A percentile compares a stretch with the other conserved stretches of the same genome.
phyloP scores from a whole-genome alignment of 306 rosid species.

The Morella rubra region DNA sequence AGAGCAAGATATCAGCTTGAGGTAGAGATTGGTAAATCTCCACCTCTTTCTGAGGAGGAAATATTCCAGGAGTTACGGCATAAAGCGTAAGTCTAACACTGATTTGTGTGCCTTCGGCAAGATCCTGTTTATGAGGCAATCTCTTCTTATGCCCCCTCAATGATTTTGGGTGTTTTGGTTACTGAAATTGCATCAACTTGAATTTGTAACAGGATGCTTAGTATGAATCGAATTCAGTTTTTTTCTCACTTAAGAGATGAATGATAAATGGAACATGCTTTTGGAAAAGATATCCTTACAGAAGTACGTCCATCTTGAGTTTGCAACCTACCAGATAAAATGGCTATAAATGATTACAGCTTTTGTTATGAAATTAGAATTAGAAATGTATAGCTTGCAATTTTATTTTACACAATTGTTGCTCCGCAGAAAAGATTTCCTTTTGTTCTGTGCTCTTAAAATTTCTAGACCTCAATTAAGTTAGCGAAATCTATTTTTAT shows the following conservation, averaged over 20 bases:
- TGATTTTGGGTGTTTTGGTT: slow-evolving; percentile 1
- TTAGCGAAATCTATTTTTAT: slow-evolving; percentile 27
- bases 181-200: not conserved
- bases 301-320: not conserved
- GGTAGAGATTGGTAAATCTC: slow-evolving; percentile 91
- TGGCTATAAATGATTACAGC: not conserved
- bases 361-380: not conserved
- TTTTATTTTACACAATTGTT: not conserved
- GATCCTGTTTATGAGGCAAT: slow-evolving; percentile 25
- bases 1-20: slow-evolving; percentile 73
- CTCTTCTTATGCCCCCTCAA: slow-evolving; percentile 2
- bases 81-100: slow-evolving; percentile 66
- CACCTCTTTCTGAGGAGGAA: slow-evolving; percentile 90
- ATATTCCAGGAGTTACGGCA: slow-evolving; percentile 80
- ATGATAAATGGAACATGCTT: not conserved
- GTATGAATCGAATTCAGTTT: not conserved
- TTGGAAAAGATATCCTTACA: not conserved
- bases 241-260: not conserved
- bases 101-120: slow-evolving; percentile 14
- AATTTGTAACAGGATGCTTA: not conserved
- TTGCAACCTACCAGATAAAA: not conserved
- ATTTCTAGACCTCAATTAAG: slow-evolving; percentile 18
- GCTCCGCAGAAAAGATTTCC: not conserved
- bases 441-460: slow-evolving; percentile 1
- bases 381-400: not conserved